These are phyloP conservation scores for Microbotryum silenes-acaulis DNA, from an alignment of 1,284 basidiomycete species.

Conservation along the genomic window DNA sequence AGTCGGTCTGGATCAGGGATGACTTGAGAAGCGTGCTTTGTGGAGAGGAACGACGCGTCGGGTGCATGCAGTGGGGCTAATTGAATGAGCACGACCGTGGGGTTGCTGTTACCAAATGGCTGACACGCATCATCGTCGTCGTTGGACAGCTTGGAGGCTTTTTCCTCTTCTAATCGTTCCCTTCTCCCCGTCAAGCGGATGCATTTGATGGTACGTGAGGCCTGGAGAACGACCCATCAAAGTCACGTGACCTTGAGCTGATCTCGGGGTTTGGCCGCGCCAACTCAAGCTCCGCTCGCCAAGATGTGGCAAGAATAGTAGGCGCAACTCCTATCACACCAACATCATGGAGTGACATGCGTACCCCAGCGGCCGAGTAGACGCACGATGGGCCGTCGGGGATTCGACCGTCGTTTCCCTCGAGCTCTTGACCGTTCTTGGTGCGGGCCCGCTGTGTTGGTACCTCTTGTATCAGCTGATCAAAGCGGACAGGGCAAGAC, in stretches of 20 bases:
- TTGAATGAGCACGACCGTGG: background rate
- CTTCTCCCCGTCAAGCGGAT: constrained; percentile 50
- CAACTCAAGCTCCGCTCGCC: constrained; percentile 46
- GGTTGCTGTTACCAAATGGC: background rate
- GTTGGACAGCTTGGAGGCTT: constrained; percentile 55
- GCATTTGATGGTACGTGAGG: too few species aligned
- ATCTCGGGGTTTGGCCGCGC: too few species aligned
- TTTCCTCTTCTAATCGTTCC: constrained; percentile 60
- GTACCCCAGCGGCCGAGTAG: too few species aligned
- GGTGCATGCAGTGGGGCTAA: background rate
- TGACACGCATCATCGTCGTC: background rate
- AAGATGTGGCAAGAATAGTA: constrained; percentile 62
- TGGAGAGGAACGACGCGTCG: background rate
- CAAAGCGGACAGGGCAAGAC: constrained; percentile 27
- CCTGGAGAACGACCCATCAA: too few species aligned
- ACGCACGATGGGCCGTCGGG: too few species aligned
- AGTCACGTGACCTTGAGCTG: background rate
- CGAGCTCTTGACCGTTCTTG: too few species aligned
- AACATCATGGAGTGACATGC: too few species aligned
- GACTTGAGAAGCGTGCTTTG: too few species aligned
- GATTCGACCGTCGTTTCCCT: too few species aligned
- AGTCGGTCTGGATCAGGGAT: background rate
- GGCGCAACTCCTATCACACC: too few species aligned
- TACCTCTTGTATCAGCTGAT: too few species aligned
- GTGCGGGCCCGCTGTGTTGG: too few species aligned